Percentiles rank a stretch among this genome's conserved stretches.
Conservation (phyloP, 1,284 basidiomycete genomes). For the Microbotryum intermedium region DNA sequence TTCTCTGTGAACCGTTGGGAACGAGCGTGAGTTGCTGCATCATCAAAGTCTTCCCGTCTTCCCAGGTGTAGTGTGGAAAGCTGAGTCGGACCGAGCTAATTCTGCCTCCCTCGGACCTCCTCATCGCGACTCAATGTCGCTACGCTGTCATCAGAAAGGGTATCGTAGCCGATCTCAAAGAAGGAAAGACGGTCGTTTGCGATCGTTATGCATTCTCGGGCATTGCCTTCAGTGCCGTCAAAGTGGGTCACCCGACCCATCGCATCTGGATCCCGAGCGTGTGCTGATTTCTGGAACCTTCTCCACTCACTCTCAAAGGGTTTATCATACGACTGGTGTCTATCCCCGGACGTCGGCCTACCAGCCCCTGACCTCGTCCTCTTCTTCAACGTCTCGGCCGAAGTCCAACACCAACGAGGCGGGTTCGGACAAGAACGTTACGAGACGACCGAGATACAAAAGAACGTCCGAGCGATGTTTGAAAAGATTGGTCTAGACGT, state of each 20-base stretch:
- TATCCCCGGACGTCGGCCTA: slow-evolving; percentile 70
- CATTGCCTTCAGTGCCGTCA: slow-evolving; percentile 84
- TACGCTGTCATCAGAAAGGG: slow-evolving; percentile 46
- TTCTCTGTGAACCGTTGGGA: slow-evolving; percentile 99
- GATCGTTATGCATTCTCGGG: slow-evolving; percentile 97
- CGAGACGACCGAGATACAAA: slow-evolving; percentile 51
- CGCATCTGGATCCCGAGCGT: background rate
- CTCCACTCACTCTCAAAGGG: slow-evolving; percentile 38
- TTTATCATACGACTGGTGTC: slow-evolving; percentile 64
- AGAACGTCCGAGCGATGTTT: slow-evolving; percentile 58
- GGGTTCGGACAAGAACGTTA: slow-evolving; percentile 80
- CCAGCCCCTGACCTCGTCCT: slow-evolving; percentile 81
- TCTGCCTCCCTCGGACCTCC: no score
- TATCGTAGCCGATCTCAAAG: slow-evolving; percentile 54
- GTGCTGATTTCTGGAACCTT: background rate
- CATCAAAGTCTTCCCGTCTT: no score
- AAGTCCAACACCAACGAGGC: slow-evolving; percentile 60
- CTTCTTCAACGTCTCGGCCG: slow-evolving; percentile 75
- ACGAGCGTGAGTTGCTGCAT: slow-evolving; percentile 55
- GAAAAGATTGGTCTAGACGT: slow-evolving; percentile 50
- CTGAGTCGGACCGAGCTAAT: no score
- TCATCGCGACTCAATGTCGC: background rate
- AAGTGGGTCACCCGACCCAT: slow-evolving; percentile 42
- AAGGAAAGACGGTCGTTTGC: slow-evolving; percentile 69
- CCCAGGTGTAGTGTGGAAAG: no score